Evolutionary conservation across 768 basidiomycete genomes (phyloP).

Genomic region (Imleria badia): DNA sequence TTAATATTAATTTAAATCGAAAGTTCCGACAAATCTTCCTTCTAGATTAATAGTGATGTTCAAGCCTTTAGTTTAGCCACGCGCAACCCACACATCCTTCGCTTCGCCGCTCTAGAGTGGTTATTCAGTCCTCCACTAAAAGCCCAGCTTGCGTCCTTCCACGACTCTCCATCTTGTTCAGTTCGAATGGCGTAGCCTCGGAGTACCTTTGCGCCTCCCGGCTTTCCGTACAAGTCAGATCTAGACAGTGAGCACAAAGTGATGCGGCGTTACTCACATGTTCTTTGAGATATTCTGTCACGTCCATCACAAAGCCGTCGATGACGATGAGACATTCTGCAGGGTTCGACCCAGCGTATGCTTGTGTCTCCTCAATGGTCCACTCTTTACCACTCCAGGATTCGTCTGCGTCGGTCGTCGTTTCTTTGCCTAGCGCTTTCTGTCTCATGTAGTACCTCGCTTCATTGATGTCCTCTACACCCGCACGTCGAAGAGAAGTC

Average conservation of each 20-base stretch:
- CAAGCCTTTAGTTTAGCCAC: conserved; percentile 6
- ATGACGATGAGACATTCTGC: conserved; percentile 3
- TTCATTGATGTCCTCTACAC: conserved; percentile 6
- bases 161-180: not conserved
- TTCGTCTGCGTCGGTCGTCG: not conserved
- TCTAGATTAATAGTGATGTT: not conserved
- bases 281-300: conserved; percentile 3
- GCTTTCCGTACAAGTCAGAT: conserved; percentile 5
- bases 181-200: not conserved
- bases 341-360: not conserved
- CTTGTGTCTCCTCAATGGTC: not conserved
- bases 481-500: conserved; percentile 4
- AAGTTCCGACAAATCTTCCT: not conserved
- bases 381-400: conserved; percentile 4
- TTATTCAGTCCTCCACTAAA: conserved; percentile 10
- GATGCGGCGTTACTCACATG: conserved; percentile 1
- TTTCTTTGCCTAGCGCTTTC: not conserved
- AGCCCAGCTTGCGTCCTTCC: conserved; percentile 14
- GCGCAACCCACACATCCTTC: not conserved
- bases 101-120: conserved; percentile 4
- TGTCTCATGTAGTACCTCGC: conserved; percentile 6
- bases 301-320: conserved; percentile 9
- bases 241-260: not conserved
- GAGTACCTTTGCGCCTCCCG: conserved; percentile 4
- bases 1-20: not conserved